Percentiles rank a stretch among this genome's conserved stretches.
Conservation (phyloP, 2,329 filamentous ascomycete species). For the Fusarium keratoplasticum region DNA sequence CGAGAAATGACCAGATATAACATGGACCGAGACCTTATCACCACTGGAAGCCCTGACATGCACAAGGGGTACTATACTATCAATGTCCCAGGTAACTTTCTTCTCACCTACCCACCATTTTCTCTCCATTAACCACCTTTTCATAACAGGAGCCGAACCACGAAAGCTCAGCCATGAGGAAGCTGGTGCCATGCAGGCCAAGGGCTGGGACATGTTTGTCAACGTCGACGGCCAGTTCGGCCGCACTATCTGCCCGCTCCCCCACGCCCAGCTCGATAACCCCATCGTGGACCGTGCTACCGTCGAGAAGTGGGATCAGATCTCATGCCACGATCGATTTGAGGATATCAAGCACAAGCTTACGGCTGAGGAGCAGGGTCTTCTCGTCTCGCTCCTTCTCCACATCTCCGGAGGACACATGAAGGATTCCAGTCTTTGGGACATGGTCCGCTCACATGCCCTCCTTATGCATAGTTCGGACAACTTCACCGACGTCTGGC, state of each 20-base stretch:
- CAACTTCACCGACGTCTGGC: conserved; percentile 39
- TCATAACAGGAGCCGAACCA: conserved; percentile 18
- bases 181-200: conserved; percentile 37
- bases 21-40: conserved; percentile 44
- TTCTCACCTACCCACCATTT: neutral
- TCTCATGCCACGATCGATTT: conserved; percentile 43
- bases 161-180: conserved; percentile 42
- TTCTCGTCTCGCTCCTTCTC: conserved; percentile 41
- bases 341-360: conserved; percentile 48
- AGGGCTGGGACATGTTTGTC: conserved; percentile 41
- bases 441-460: conserved; percentile 38
- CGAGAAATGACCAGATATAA: conserved; percentile 56
- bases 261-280: conserved; percentile 31
- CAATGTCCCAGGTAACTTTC: conserved; percentile 17
- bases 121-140: neutral
- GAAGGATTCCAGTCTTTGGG: conserved; percentile 39
- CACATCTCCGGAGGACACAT: conserved; percentile 43
- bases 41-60: conserved; percentile 22
- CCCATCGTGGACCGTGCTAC: conserved; percentile 6
- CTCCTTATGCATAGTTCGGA: conserved; percentile 35
- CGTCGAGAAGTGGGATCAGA: conserved; percentile 37
- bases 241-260: conserved; percentile 41
- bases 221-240: conserved; percentile 45
- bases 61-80: conserved; percentile 30
- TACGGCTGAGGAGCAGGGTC: conserved; percentile 41